Conservation (phyloP, 2,329 filamentous ascomycete species). For the Coleophoma cylindrospora region DNA sequence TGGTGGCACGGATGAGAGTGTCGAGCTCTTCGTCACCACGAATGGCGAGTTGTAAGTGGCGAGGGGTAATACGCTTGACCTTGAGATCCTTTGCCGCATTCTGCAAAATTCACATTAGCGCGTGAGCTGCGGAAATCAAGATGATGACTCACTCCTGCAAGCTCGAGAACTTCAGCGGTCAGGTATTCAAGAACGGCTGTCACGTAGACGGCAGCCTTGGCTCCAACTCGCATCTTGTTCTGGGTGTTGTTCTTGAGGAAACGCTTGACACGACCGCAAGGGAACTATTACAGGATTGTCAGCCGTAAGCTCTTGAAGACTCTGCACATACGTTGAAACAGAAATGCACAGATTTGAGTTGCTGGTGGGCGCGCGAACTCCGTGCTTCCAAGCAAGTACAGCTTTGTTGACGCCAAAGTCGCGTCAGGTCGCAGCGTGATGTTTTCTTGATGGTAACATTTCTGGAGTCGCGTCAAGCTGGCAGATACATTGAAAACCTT, state of each 20-base stretch:
- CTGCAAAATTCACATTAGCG: constrained; percentile 31
- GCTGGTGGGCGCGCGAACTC: no score
- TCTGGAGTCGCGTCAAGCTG: no score
- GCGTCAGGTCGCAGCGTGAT: no score
- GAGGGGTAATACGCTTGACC: constrained; percentile 98
- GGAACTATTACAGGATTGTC: constrained; percentile 60
- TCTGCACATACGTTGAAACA: constrained; percentile 7
- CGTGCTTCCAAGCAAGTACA: neutral
- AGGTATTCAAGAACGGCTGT: constrained; percentile 98
- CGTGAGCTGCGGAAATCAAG: constrained; percentile 3
- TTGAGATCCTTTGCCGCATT: constrained; percentile 99
- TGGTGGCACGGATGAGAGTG: constrained; percentile 94
- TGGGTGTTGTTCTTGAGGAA: constrained; percentile 99
- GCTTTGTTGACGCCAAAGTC: no score
- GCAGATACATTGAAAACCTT: no score
- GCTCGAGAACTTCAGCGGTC: constrained; percentile 94
- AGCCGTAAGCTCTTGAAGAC: neutral
- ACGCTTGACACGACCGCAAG: constrained; percentile 99
- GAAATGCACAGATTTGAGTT: neutral
- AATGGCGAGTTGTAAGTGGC: constrained; percentile 95
- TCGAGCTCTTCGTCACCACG: constrained; percentile 98
- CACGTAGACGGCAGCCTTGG: constrained; percentile 97
- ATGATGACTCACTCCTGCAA: constrained; percentile 69
- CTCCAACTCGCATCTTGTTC: constrained; percentile 99
- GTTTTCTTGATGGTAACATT: no score